phyloP scores from a whole-genome alignment of 495 filamentous ascomycete species.

The Lepraria neglecta region DNA sequence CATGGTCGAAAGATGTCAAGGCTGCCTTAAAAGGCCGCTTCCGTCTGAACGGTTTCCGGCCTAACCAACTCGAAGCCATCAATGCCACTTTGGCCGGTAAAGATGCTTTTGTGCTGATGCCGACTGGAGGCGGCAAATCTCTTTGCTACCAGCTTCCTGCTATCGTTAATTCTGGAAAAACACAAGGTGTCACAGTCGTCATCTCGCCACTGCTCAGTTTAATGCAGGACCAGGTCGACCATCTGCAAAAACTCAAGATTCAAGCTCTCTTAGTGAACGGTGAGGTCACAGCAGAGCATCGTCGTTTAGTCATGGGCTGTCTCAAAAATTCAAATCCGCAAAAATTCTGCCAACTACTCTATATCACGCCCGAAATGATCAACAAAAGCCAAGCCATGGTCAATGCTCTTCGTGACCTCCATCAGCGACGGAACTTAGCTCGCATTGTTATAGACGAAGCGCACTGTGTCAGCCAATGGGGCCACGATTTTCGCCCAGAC shows the following conservation, averaged over 20 bases:
- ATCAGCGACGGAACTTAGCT: conserved; percentile 62
- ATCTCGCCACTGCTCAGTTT: conserved; percentile 90
- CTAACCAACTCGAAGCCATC: conserved; percentile 92
- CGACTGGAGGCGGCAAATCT: conserved; percentile 94
- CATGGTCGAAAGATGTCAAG: conserved; percentile 84
- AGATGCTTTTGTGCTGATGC: conserved; percentile 93
- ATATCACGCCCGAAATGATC: conserved; percentile 96
- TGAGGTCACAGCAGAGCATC: conserved; percentile 53
- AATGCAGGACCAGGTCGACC: conserved; percentile 92
- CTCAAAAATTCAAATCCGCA: conserved; percentile 59
- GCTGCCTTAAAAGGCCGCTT: conserved; percentile 72
- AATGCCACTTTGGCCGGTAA: conserved; percentile 83
- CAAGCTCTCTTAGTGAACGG: conserved; percentile 71
- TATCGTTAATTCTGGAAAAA: conserved; percentile 71
- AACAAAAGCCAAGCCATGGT: conserved; percentile 64
- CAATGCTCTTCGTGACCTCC: conserved; percentile 54
- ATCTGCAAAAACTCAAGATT: conserved; percentile 68
- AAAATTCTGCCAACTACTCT: conserved; percentile 71
- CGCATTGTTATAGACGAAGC: conserved; percentile 96
- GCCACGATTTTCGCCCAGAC: conserved; percentile 95
- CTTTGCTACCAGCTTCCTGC: conserved; percentile 95
- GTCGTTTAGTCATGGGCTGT: conserved; percentile 51
- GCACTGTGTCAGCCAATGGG: conserved; percentile 98
- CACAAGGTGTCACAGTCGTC: conserved; percentile 81
- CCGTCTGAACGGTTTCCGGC: conserved; percentile 72